These are phyloP conservation scores for Inonotus hispidus DNA, from an alignment of 1,284 basidiomycete species.

Conservation along the genomic window DNA sequence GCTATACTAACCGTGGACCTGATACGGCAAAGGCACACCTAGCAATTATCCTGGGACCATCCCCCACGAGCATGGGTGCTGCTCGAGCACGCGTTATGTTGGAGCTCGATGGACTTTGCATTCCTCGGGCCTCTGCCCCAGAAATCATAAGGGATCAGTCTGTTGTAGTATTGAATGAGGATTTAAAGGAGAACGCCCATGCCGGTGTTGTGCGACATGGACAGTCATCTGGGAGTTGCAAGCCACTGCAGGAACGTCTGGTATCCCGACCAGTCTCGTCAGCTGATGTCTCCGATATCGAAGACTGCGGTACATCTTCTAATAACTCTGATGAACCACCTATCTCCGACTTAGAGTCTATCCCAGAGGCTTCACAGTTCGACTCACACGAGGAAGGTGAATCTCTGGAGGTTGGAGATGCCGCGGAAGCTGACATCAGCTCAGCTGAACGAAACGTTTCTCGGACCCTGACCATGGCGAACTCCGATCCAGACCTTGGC, in stretches of 20 bases:
- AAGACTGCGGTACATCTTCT: no score
- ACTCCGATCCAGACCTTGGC: slow-evolving; percentile 50
- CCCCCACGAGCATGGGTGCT: slow-evolving; percentile 31
- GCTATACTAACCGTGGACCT: neutral
- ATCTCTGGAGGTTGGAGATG: slow-evolving; percentile 35
- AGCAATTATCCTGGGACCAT: slow-evolving; percentile 60
- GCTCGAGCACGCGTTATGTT: slow-evolving; percentile 51
- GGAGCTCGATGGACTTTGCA: slow-evolving; percentile 49
- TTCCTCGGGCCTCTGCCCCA: neutral
- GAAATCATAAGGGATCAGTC: neutral
- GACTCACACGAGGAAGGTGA: slow-evolving; percentile 50
- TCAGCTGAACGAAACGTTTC: slow-evolving; percentile 56
- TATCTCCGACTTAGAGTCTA: slow-evolving; percentile 21
- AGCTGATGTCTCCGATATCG: no score
- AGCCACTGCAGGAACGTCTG: no score
- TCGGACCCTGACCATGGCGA: slow-evolving; percentile 50
- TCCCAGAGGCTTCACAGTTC: no score
- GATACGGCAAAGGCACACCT: slow-evolving; percentile 37
- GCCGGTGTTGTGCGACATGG: no score
- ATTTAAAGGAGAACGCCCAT: slow-evolving; percentile 32
- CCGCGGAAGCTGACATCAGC: slow-evolving; percentile 20
- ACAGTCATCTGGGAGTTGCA: no score
- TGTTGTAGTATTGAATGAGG: neutral
- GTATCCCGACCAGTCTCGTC: neutral
- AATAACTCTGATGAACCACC: slow-evolving; percentile 23